Base-by-base conservation (phyloP, 306 rosid genomes). In the Fragaria vesca region DNA sequence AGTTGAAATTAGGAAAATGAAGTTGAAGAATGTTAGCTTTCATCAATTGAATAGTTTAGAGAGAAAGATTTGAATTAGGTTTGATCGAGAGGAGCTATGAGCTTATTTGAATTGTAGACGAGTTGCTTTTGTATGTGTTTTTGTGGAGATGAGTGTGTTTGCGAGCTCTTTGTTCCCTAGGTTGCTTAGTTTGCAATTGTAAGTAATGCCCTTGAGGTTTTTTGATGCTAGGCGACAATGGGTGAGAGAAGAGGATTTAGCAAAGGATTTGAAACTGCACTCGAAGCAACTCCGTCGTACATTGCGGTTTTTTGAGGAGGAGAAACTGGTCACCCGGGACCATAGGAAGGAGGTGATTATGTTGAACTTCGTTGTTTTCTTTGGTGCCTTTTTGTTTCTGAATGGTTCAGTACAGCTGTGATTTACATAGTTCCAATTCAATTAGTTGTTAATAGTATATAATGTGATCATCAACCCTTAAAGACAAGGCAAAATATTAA, bases 221-320 rank as follows among this genome's bases (percentile, higher is more conserved):
- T 67, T 38, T 68, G 26, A 70, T 81, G 62, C 45, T 69, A 93
- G 99, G 76, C 94, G 96, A 16, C 98, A 93, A 86, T 96, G 99
- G 99, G 97, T 96, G 52, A 87, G 97, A 26, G 98, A 93, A 84
- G 97, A 96, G 79, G 98, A 96, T 86, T 90, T 96, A 84, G 98
- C 97, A 66, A 96, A 96, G 93, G 97, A 93, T 83, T 92, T 93
- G 78, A 91, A 93, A 78, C 81, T 96, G 78, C 99, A 96, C 81
- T 79, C 97, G 0, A 93, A 96, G 87, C 98, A 91, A 73, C 95
- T 95, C 74, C 98, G 96, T 55, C 91, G 96, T 75, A 91, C 93
- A 72, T 77, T 93, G 77, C 86, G 93, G 52, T 90, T 87, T 75
- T 91, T 96, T 76, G 99, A 96, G 84, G 99, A 93, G 84, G 99